phyloP scores from a whole-genome alignment of 2,329 filamentous ascomycete genomes.

The Epichloe sylvatica region DNA sequence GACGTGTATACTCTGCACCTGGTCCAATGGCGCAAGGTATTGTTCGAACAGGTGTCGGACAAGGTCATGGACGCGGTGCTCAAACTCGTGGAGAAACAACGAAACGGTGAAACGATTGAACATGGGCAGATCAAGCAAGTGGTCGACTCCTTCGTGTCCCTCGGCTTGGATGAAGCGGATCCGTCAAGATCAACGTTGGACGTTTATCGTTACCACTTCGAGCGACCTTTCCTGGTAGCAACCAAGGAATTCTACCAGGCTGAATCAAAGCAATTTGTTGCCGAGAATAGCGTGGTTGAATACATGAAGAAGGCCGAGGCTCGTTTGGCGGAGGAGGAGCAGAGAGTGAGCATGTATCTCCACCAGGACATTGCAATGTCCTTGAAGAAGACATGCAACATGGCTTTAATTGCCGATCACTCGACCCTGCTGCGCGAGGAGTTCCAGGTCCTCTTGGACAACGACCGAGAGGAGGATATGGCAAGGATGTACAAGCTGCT shows the following conservation, averaged over 20 bases:
- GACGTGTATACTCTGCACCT: conserved; percentile 96
- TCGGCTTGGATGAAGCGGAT: conserved; percentile 87
- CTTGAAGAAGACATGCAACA: conserved; percentile 77
- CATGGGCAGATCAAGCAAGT: conserved; percentile 94
- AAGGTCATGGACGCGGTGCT: conserved; percentile 94
- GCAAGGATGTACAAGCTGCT: conserved; percentile 91
- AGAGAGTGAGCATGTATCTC: conserved; percentile 81
- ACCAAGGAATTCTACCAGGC: conserved; percentile 78
- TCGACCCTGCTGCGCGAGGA: conserved; percentile 78
- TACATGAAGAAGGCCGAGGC: conserved; percentile 99
- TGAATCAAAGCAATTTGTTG: conserved; percentile 87
- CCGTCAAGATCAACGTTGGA: conserved; percentile 88
- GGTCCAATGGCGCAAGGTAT: conserved; percentile 85
- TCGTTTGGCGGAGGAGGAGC: conserved; percentile 82
- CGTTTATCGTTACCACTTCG: conserved; percentile 85
- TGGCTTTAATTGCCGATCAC: conserved; percentile 80
- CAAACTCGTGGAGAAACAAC: conserved; percentile 90
- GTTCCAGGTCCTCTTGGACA: conserved; percentile 86
- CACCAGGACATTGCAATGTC: conserved; percentile 77
- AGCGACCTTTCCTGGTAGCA: conserved; percentile 76
- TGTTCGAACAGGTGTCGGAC: conserved; percentile 69
- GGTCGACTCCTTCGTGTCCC: conserved; percentile 88
- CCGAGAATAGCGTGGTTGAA: conserved; percentile 93
- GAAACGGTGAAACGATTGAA: conserved; percentile 95
- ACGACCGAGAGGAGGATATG: conserved; percentile 90